Conservation (phyloP, 768 basidiomycete species). For the Boletus barrowsii region DNA sequence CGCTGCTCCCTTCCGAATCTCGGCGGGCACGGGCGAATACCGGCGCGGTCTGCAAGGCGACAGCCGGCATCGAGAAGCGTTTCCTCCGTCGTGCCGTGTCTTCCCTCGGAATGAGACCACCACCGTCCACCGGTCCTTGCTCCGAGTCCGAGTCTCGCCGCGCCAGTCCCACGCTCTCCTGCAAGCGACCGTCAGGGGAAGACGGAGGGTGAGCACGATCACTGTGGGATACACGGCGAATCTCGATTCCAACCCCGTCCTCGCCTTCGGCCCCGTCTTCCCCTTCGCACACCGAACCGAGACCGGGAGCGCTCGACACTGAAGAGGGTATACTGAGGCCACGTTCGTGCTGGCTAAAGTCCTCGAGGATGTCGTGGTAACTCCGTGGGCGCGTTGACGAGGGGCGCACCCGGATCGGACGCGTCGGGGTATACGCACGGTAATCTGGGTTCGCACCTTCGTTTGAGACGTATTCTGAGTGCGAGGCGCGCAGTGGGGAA, state of each 20-base stretch:
- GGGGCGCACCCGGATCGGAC: slow-evolving; percentile 32
- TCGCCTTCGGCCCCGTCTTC: slow-evolving; percentile 12
- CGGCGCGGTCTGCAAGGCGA: slow-evolving; percentile 69
- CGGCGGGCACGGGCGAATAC: slow-evolving; percentile 57
- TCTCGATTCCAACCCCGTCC: background rate
- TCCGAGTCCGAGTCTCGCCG: background rate
- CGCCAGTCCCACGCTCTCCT: slow-evolving; percentile 1
- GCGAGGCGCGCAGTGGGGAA: slow-evolving; percentile 1
- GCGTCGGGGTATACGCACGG: slow-evolving; percentile 3
- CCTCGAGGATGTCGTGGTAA: slow-evolving; percentile 64
- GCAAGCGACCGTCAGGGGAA: background rate
- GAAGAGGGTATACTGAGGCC: slow-evolving; percentile 30
- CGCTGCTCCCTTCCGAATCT: slow-evolving; percentile 11
- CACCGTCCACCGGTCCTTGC: background rate
- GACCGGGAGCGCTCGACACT: slow-evolving; percentile 26
- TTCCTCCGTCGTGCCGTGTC: slow-evolving; percentile 62
- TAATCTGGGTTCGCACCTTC: background rate
- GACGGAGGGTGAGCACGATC: background rate
- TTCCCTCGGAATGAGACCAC: slow-evolving; percentile 39
- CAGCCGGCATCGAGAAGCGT: slow-evolving; percentile 74
- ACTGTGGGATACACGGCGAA: background rate
- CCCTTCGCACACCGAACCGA: slow-evolving; percentile 22
- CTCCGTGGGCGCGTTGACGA: slow-evolving; percentile 51
- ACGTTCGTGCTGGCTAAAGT: slow-evolving; percentile 45
- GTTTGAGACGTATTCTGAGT: background rate